These are phyloP conservation scores for Mycocentrospora acerina DNA, from an alignment of 2,329 filamentous ascomycete genomes.

Conservation along the genomic window DNA sequence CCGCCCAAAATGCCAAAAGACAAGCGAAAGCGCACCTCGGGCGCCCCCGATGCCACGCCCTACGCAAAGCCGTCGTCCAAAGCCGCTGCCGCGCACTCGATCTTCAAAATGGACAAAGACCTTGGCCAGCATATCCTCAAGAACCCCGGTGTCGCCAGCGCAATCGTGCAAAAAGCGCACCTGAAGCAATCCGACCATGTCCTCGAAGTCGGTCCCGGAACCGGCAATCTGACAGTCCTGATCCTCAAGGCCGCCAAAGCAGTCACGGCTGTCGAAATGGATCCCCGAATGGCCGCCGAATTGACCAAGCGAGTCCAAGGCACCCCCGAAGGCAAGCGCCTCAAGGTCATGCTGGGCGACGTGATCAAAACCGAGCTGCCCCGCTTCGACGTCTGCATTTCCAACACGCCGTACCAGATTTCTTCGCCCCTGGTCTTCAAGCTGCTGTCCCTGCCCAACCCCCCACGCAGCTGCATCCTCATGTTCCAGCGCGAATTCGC, in stretches of 20 bases:
- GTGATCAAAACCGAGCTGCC: conserved; percentile 83
- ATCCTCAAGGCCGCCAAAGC: conserved; percentile 88
- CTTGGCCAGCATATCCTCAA: conserved; percentile 91
- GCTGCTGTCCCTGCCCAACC: conserved; percentile 77
- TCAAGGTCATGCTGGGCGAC: conserved; percentile 88
- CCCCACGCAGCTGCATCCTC: conserved; percentile 81
- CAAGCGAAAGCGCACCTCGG: conserved; percentile 39
- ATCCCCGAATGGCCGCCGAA: conserved; percentile 95
- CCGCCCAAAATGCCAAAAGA: conserved; percentile 50
- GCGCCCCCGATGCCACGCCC: conserved; percentile 42
- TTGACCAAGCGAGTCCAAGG: conserved; percentile 92
- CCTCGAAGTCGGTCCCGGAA: conserved; percentile 88
- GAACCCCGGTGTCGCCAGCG: conserved; percentile 80
- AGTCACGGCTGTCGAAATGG: conserved; percentile 83
- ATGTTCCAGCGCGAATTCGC: conserved; percentile 98
- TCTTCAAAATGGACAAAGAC: conserved; percentile 97
- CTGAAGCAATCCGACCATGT: conserved; percentile 87
- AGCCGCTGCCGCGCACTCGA: conserved; percentile 66
- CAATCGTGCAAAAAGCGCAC: conserved; percentile 81
- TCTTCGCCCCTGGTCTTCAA: conserved; percentile 91
- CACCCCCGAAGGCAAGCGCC: conserved; percentile 71
- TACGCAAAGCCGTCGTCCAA: conserved; percentile 51
- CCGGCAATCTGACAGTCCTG: conserved; percentile 83
- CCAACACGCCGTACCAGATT: conserved; percentile 77
- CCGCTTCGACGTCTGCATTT: conserved; percentile 78